These are phyloP conservation scores for Pyrenophora seminiperda DNA, from an alignment of 2,329 filamentous ascomycete species.

Conservation along the genomic window DNA sequence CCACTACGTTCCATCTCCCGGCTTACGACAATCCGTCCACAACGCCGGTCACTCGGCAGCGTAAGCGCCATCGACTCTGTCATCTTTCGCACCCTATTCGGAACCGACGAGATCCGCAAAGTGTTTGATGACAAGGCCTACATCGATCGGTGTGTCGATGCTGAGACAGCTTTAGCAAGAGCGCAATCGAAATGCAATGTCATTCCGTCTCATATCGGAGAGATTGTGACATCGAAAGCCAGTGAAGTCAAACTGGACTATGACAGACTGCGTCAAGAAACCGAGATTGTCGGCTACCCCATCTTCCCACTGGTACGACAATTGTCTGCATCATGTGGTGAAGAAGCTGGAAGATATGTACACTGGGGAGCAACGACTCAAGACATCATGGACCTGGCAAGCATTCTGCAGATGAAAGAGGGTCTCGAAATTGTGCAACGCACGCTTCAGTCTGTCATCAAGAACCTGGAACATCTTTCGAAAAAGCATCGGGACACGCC, in stretches of 20 bases:
- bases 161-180: slow-evolving; percentile 58
- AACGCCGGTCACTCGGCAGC: slow-evolving; percentile 37
- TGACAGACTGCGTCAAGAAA: slow-evolving; percentile 52
- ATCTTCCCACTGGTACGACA: slow-evolving; percentile 59
- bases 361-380: slow-evolving; percentile 66
- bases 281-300: slow-evolving; percentile 61
- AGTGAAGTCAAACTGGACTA: slow-evolving; percentile 48
- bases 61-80: slow-evolving; percentile 55
- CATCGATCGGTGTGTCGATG: slow-evolving; percentile 56
- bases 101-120: slow-evolving; percentile 58
- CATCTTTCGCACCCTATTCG: slow-evolving; percentile 59
- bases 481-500: slow-evolving; percentile 57
- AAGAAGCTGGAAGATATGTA: slow-evolving; percentile 53
- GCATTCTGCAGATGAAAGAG: slow-evolving; percentile 59
- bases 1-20: slow-evolving; percentile 27
- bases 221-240: slow-evolving; percentile 39
- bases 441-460: slow-evolving; percentile 52
- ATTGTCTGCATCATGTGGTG: slow-evolving; percentile 48
- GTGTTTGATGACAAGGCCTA: slow-evolving; percentile 59
- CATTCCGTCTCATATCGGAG: slow-evolving; percentile 52
- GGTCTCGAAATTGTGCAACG: slow-evolving; percentile 57
- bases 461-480: slow-evolving; percentile 51
- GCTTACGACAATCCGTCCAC: slow-evolving; percentile 18
- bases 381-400: slow-evolving; percentile 64
- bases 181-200: slow-evolving; percentile 57